phyloP scores from a whole-genome alignment of 305 asterid species.

The Withania somnifera region DNA sequence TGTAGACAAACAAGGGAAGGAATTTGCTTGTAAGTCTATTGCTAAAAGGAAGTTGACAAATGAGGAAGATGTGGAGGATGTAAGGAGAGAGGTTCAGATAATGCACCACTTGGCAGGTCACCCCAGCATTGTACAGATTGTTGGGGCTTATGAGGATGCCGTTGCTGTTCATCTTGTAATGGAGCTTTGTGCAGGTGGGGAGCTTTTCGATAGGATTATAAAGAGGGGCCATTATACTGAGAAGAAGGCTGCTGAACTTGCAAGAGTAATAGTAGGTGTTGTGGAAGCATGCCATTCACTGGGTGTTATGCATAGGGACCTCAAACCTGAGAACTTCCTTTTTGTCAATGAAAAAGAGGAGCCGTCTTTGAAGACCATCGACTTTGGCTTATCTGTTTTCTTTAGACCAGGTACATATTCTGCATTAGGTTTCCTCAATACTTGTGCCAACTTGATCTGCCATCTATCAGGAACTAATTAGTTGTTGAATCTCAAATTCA shows the following conservation, averaged over 20 bases:
- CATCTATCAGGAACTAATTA: no score
- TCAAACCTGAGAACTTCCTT: constrained; percentile 63
- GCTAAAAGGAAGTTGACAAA: constrained; percentile 43
- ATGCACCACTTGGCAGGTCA: constrained; percentile 50
- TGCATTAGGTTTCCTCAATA: no score
- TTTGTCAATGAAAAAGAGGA: constrained; percentile 49
- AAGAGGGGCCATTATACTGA: constrained; percentile 61
- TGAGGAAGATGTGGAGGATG: constrained; percentile 55
- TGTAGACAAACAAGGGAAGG: constrained; percentile 25
- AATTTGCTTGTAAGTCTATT: constrained; percentile 44
- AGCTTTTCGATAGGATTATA: constrained; percentile 61
- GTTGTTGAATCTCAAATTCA: neutral
- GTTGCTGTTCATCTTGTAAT: constrained; percentile 50
- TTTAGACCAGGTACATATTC: constrained; percentile 53
- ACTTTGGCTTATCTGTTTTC: constrained; percentile 57
- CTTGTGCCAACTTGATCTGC: no score
- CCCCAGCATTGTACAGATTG: constrained; percentile 38
- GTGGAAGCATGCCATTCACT: constrained; percentile 58
- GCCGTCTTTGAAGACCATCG: constrained; percentile 51
- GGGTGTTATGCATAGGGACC: constrained; percentile 64
- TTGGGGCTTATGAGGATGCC: constrained; percentile 52
- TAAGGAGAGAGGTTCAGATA: constrained; percentile 48
- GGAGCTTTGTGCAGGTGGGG: constrained; percentile 72
- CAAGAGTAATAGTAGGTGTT: constrained; percentile 47
- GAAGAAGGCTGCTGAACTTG: constrained; percentile 54